Evolutionary conservation across 345 rosid genomes (phyloP), one percentile per base, ranked within the genome.

Genomic region (Pugionium dolabratum): DNA sequence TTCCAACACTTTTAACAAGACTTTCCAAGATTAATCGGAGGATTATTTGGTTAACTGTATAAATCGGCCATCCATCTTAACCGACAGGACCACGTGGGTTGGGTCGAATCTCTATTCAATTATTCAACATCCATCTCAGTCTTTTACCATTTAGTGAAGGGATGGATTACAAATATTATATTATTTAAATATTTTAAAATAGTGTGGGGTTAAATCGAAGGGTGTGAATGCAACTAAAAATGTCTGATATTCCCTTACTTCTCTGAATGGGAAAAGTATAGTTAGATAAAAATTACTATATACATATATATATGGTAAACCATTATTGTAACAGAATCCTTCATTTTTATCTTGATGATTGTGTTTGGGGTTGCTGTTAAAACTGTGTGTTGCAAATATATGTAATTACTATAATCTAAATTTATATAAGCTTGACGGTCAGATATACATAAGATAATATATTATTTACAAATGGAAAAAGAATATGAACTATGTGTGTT

Each of bases 71-170:
- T 29, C 48, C 7, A 18, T 46, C 5, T 32, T 32, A 28, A 41
- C 43, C 60, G 73, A 69, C 73, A 69, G 59, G 28, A 7, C 52
- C 66, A 41, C 37, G 66, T 69, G 73, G 73, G 66, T 53, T 69
- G 72, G 59, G 59, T 32, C 66, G 7, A 50, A 49, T 29, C 11
- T 35, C 50, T 41, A 68, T 68, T 39, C 49, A 44, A 28, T 54
- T 37, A 57, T 67, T 29, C 30, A 46, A 5, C 46, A 7, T 42
- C 5, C 40, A 5, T 56, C 26, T 11, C 7, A 42, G 1, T 9
- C 32, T 42, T 69, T 58, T 69, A 68, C 58, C 49, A 58, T 57
- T 25, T 31, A 26, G 65, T 59, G 49, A 68, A 32, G 18, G 42
- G 28, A 53, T 41, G 52, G n/a, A 31, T 26, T 32, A 39, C 32